Conservation (phyloP, 2,329 filamentous ascomycete genomes). For the Westerdykella aurantiaca region DNA sequence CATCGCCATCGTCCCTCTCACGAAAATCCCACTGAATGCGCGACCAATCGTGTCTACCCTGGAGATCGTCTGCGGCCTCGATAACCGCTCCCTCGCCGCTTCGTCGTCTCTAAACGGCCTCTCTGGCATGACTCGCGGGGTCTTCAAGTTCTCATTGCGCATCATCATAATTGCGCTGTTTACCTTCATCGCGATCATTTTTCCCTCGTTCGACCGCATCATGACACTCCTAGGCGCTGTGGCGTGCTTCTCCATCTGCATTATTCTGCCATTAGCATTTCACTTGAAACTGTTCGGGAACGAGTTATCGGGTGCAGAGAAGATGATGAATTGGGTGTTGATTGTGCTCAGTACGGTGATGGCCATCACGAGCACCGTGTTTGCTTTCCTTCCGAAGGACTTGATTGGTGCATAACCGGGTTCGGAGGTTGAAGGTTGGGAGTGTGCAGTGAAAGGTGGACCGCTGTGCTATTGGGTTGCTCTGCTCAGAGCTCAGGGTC, state of each 20-base stretch:
- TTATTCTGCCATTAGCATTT: conserved; percentile 83
- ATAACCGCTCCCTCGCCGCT: conserved; percentile 49
- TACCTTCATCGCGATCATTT: conserved; percentile 65
- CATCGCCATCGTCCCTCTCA: conserved; percentile 87
- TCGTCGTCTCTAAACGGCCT: conserved; percentile 48
- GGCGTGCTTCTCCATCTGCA: conserved; percentile 88
- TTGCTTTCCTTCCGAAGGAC: conserved; percentile 79
- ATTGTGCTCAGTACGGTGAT: conserved; percentile 64
- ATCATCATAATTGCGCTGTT: conserved; percentile 65
- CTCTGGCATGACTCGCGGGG: conserved; percentile 52
- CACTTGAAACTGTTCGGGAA: conserved; percentile 83
- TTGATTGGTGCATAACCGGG: conserved; percentile 49
- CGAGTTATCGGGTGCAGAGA: conserved; percentile 61
- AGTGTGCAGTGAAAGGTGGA: background rate
- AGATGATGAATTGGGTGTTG: conserved; percentile 60
- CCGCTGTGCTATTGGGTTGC: background rate
- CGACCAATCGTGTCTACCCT: conserved; percentile 81
- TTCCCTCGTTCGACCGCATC: conserved; percentile 80
- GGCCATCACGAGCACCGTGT: conserved; percentile 73
- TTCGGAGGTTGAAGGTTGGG: background rate
- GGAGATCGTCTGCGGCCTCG: conserved; percentile 74
- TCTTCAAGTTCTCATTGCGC: conserved; percentile 58
- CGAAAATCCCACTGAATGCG: conserved; percentile 87
- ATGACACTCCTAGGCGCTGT: conserved; percentile 88
- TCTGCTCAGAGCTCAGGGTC: background rate